phyloP scores from a whole-genome alignment of 345 rosid species.

The Linum tenue region DNA sequence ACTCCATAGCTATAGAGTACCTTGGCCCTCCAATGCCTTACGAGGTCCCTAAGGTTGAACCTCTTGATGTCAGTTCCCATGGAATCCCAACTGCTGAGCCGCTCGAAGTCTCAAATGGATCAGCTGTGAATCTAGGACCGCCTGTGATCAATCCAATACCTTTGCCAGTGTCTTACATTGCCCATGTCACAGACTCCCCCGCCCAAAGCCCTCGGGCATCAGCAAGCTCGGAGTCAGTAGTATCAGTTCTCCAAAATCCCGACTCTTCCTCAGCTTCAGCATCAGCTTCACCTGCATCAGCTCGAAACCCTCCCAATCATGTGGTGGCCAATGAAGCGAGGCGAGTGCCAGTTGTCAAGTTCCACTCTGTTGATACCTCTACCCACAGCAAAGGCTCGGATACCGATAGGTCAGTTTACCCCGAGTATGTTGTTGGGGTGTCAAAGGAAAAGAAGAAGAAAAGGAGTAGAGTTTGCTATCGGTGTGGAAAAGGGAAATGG shows the following conservation, averaged over 20 bases:
- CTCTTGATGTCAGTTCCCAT: slow-evolving; percentile 47
- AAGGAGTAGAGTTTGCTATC: slow-evolving; percentile 51
- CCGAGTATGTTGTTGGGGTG: slow-evolving; percentile 49
- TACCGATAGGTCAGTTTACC: slow-evolving; percentile 37
- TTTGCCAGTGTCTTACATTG: slow-evolving; percentile 71
- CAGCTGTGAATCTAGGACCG: slow-evolving; percentile 22
- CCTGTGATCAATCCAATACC: slow-evolving; percentile 53
- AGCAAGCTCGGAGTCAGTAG: slow-evolving; percentile 84
- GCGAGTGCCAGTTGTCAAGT: slow-evolving; percentile 68
- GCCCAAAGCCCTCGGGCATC: slow-evolving; percentile 72
- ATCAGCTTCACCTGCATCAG: slow-evolving; percentile 67
- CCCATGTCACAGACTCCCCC: slow-evolving; percentile 47
- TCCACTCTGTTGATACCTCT: slow-evolving; percentile 45
- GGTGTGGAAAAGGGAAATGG: slow-evolving; percentile 94
- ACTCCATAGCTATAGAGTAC: slow-evolving; percentile 83
- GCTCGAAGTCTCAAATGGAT: slow-evolving; percentile 33
- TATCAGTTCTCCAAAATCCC: slow-evolving; percentile 83
- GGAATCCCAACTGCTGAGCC: slow-evolving; percentile 47
- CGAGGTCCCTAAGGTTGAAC: slow-evolving; percentile 69
- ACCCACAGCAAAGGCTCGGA: slow-evolving; percentile 38
- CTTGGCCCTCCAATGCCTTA: slow-evolving; percentile 56
- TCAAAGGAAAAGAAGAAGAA: slow-evolving; percentile 55
- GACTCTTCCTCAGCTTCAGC: slow-evolving; percentile 79
- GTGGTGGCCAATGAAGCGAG: slow-evolving; percentile 29
- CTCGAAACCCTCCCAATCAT: slow-evolving; percentile 27